Percentiles rank a stretch among this genome's conserved stretches.
Evolutionary conservation across 2,329 filamentous ascomycete species (phyloP).

Genomic region (Colletotrichum costaricense): DNA sequence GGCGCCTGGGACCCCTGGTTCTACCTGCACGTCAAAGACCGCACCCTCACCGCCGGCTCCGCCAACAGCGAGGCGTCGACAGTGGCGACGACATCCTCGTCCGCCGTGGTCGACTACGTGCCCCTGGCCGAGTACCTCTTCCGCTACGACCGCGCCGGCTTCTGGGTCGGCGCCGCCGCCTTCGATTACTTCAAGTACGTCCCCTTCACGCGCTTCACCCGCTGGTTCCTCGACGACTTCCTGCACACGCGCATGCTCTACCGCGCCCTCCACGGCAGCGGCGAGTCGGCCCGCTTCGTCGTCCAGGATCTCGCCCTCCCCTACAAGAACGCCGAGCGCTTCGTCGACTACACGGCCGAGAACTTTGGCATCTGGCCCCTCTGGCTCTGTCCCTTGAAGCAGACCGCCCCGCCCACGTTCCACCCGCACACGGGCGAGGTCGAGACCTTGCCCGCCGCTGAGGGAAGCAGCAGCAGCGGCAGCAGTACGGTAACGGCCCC

Average conservation of each 20-base stretch:
- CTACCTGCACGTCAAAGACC: conserved; percentile 75
- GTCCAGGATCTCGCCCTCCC: conserved; percentile 75
- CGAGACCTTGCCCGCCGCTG: conserved; percentile 37
- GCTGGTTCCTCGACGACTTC: conserved; percentile 79
- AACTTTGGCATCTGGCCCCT: conserved; percentile 68
- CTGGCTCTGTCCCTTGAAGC: conserved; percentile 68
- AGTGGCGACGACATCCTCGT: conserved; percentile 19
- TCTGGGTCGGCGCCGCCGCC: conserved; percentile 76
- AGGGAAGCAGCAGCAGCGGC: background rate
- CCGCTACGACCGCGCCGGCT: conserved; percentile 79
- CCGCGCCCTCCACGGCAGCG: conserved; percentile 75
- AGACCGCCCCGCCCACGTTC: conserved; percentile 62
- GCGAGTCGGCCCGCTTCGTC: conserved; percentile 72
- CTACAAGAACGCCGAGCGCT: conserved; percentile 61
- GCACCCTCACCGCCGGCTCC: conserved; percentile 44
- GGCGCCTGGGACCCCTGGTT: conserved; percentile 78
- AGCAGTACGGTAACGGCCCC: conserved; percentile 19
- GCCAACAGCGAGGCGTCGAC: conserved; percentile 29
- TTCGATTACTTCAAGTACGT: conserved; percentile 75
- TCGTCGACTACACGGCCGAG: conserved; percentile 65
- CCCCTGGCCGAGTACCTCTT: conserved; percentile 80
- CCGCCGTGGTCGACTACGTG: conserved; percentile 63
- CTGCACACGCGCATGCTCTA: conserved; percentile 81
- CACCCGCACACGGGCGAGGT: conserved; percentile 61
- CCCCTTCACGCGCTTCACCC: conserved; percentile 73